Base-by-base conservation (phyloP, 495 filamentous ascomycete species). In the Endocarpon pusillum region DNA sequence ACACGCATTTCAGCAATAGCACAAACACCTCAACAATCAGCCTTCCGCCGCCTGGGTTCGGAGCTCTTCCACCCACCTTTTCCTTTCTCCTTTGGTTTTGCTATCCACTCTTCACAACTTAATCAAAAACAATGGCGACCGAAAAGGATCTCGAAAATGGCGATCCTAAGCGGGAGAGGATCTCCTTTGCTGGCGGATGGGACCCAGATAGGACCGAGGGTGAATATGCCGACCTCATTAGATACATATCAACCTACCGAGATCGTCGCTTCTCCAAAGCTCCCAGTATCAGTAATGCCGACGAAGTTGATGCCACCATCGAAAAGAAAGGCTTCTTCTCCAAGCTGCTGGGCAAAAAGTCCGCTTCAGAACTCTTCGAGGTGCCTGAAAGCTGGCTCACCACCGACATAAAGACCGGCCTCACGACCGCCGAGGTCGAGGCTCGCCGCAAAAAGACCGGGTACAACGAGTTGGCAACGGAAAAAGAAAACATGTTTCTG, bases 401-500 rank as follows among this genome's bases (percentile, higher is more conserved):
- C 22, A 78, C 77, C 39, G 75, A 83, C 38, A 69, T 81, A 44
- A 63, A 61, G 41, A 40, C 61, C 26, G 80, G 80, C 59, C 51
- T 86, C 30, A 58, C 51, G 26, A 51, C 46, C 40, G 36, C 35
- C 22, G 69, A 79, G 34, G 67, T 81, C 38, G 77, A 81, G 40
- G 45, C 52, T 30, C 71, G 78, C 42, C 69, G 79, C 37, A 75
- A 67, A 53, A 66, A 64, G 41, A 66, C 61, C 41, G 78, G 79
- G 32, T 82, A 58, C 55, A 86, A 86, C 55, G 79, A 86, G 51
- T 54, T 86, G 47, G 61, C 57, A 28, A 70, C 76, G 20, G 78
- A 83, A 59, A 81, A 82, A 64, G 71, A 72, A 51, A 81, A 80
- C 55, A 58, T 78, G 60, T 71, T 85, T 55, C 46, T 74, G 38